Base-by-base conservation (phyloP, 1,139 yeast species). In the Debaryomycetaceae sp. region DNA sequence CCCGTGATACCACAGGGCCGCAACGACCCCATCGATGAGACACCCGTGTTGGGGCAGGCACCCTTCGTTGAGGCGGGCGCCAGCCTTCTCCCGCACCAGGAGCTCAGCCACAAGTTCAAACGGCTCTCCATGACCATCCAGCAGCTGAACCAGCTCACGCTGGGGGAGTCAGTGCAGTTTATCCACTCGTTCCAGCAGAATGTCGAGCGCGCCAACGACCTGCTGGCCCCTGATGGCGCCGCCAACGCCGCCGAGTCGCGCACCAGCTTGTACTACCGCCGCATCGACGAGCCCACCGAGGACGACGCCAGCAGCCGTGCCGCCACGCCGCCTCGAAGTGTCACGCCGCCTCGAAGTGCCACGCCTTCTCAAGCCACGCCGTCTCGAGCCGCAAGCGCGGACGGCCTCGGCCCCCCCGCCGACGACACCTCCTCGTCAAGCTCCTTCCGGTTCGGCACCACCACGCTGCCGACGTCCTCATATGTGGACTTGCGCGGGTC, bases 181-280 rank as follows among this genome's bases (percentile, higher is more conserved):
- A 62, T 65, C 57, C 55, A 46, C 33, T 47, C 58, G n/a, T 67
- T 68, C 43, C 68, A 61, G 38, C 65, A 61, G 38, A 67, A 66
- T 38, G 54, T 56, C 12, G 53, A 53, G 16, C 32, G 32, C 23
- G 41, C 34, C 2, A 41, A 39, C 25, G 33, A 29, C 12, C n/a
- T n/a, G n/a, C n/a, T n/a, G n/a, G n/a, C n/a, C n/a, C n/a, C n/a
- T n/a, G n/a, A n/a, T n/a, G 16, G 19, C 16, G 19, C 11, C 5
- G 14, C 16, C 14, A 25, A 16, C 23, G 23, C 21, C n/a, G 15
- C 11, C 20, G 27, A 29, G 18, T 17, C 19, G 24, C 38, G 56
- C 31, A 46, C 56, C 25, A 62, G 69, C 41, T 38, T 45, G 3
- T 67, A 65, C 46, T 66, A 65, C 41, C 45, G 50, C 23, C 58